A percentile compares a stretch with the other conserved stretches of the same genome.
Evolutionary conservation across 2,329 filamentous ascomycete species (phyloP).

Genomic region (Colletotrichum camelliae): DNA sequence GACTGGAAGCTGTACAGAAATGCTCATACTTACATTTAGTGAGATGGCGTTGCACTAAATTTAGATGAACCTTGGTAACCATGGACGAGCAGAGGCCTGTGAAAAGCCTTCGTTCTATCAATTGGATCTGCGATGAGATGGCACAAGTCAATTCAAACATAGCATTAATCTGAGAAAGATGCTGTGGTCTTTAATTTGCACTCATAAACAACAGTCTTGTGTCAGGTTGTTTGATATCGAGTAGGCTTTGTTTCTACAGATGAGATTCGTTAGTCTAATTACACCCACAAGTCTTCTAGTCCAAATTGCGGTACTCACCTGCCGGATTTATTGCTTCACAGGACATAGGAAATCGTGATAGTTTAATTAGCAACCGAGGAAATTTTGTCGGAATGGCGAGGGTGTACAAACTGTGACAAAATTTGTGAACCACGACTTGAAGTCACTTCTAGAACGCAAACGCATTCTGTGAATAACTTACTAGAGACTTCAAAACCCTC

Average conservation of each 20-base stretch:
- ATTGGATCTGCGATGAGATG: background rate
- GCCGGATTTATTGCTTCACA: too few species aligned
- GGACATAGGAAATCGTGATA: background rate
- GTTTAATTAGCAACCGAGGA: background rate
- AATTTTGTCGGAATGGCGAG: background rate
- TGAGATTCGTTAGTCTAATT: background rate
- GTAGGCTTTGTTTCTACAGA: background rate
- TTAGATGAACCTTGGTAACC: background rate
- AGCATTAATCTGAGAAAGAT: background rate
- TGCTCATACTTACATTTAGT: background rate
- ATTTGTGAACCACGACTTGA: background rate
- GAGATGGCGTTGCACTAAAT: background rate
- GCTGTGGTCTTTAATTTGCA: fast-evolving
- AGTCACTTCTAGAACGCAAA: background rate
- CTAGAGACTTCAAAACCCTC: background rate
- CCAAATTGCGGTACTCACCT: background rate
- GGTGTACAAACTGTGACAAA: background rate
- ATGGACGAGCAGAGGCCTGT: background rate
- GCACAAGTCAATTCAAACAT: background rate
- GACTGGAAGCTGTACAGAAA: fast-evolving
- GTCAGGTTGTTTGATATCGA: fast-evolving
- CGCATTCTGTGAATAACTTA: fast-evolving
- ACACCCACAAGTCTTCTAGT: background rate
- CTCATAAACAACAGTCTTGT: fast-evolving
- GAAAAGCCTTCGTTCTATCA: background rate